These are phyloP conservation scores for Medicago lupulina DNA, from an alignment of 306 rosid genomes.

Conservation along the genomic window DNA sequence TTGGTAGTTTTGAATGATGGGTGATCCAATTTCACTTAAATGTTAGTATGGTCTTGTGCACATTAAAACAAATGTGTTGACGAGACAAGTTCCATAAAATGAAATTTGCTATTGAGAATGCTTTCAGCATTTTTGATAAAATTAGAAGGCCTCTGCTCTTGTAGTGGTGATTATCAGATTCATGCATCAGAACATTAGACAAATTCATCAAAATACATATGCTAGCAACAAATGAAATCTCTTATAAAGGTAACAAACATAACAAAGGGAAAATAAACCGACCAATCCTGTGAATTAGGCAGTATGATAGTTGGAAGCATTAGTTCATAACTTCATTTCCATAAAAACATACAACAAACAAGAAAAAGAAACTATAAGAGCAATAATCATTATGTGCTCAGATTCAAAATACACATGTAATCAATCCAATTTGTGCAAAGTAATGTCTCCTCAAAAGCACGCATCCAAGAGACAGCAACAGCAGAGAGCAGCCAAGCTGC, in stretches of 20 bases:
- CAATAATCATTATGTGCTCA: constrained; percentile 15
- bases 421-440: constrained; percentile 38
- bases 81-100: neutral
- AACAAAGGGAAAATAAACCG: neutral
- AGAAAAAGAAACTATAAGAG: constrained; percentile 14
- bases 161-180: neutral
- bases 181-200: neutral
- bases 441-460: constrained; percentile 65
- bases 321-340: constrained; percentile 21
- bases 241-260: neutral
- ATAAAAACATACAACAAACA: constrained; percentile 30
- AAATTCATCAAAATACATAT: neutral
- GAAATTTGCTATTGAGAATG: neutral
- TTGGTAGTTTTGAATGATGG: constrained; percentile 6
- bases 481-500: constrained; percentile 97
- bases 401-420: constrained; percentile 24
- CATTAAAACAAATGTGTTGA: neutral
- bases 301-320: neutral
- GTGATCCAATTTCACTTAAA: constrained; percentile 14
- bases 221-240: neutral
- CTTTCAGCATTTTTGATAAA: too few relatives aligned
- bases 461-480: constrained; percentile 95
- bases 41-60: neutral
- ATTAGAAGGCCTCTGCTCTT: neutral
- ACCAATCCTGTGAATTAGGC: neutral